Base-by-base conservation (phyloP, 768 basidiomycete genomes). In the Amanita phalloides region DNA sequence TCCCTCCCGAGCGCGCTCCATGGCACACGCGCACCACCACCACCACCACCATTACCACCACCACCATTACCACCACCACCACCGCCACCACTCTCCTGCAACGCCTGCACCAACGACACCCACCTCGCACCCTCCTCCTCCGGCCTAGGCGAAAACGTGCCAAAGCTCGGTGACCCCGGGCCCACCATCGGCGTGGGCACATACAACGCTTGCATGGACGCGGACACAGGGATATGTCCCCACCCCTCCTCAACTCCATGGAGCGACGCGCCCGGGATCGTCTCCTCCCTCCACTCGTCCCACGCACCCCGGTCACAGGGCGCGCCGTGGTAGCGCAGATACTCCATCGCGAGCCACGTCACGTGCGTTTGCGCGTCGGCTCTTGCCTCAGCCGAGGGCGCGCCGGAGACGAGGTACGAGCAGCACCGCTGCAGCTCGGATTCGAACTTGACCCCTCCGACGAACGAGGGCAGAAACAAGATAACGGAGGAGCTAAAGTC, bases 371-470 rank as follows among this genome's bases (percentile, higher is more conserved):
- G 68, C 37, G 65, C 66, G 33, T 67, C 67, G 20, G 71, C 72
- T 1, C 66, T 65, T 3, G 62, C 64, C 2, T 73, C 74, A 2
- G 66, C 64, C 3, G 6, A 10, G 0, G 78, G 77, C 0, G 41
- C 8, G 3, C 84, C 83, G 28, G 68, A 72, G 32, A 88, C 69
- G 46, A 88, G 72, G 64, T 79, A 83, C 1, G 73, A 72, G 60
- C 81, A 84, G 55, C 81, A 82, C 28, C 86, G 72, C 28, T 75
- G 66, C 45, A 89, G 78, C 61, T 90, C 88, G n/a, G 63, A 60
- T 63, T 90, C 87, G 55, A 90, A 85, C 38, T 72, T 74, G 13
- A 64, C 58, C 14, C 71, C 72, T 0, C 76, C 80, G 33, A 78
- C 72, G 35, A 82, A 60, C 6, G 67, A 62, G 6, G 89, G 88